Conservation (phyloP, 129 eudicot genomes). For the Escallonia rubra region DNA sequence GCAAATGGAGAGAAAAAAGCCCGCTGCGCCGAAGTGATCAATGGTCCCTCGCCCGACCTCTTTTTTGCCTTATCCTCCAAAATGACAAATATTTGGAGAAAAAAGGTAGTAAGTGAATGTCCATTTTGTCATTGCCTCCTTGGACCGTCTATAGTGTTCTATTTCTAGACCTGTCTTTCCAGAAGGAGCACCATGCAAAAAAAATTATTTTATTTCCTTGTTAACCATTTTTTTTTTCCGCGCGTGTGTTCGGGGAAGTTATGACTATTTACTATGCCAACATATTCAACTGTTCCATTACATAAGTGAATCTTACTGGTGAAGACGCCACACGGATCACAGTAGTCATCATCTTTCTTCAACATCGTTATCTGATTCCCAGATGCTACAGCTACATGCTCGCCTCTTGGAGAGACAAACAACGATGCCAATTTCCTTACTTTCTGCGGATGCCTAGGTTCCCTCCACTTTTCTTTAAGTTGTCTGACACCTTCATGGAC, state of each 20-base stretch:
- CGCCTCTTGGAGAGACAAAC: constrained; percentile 75
- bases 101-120: too few species aligned
- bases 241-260: not conserved
- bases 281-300: not conserved
- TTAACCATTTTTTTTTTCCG: too few species aligned
- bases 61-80: too few species aligned
- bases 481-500: constrained; percentile 54
- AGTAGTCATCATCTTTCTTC: constrained; percentile 69
- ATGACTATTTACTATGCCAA: not conserved
- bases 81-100: too few species aligned
- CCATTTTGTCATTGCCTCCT: too few species aligned
- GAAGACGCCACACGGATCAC: constrained; percentile 67
- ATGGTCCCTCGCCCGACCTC: too few species aligned
- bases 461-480: constrained; percentile 71
- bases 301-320: constrained; percentile 45
- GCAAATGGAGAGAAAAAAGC: too few species aligned
- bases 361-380: constrained; percentile 74
- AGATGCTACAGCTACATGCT: constrained; percentile 73
- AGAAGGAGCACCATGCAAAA: not conserved
- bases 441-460: constrained; percentile 48
- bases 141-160: not conserved
- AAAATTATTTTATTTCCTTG: not conserved
- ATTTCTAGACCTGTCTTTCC: too few species aligned
- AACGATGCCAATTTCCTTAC: constrained; percentile 55
- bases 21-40: too few species aligned